phyloP scores from a whole-genome alignment of 2,329 filamentous ascomycete species.

The Pseudohalonectria lignicola region DNA sequence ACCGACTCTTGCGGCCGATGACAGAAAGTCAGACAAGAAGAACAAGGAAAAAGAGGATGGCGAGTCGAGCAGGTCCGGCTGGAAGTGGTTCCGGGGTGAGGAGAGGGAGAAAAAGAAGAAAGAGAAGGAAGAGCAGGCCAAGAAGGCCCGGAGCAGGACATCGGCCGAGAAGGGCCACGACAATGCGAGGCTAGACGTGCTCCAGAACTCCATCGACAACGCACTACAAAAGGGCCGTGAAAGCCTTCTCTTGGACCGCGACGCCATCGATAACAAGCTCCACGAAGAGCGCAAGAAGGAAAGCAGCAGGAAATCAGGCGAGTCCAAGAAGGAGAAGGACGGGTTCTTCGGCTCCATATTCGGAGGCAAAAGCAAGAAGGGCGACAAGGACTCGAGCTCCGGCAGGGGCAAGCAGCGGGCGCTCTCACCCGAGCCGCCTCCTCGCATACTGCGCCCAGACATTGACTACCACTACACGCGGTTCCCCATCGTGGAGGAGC shows the following conservation, averaged over 20 bases:
- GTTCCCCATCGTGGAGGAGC: conserved; percentile 89
- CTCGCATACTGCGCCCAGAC: conserved; percentile 67
- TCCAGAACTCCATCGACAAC: conserved; percentile 78
- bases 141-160: conserved; percentile 53
- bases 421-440: conserved; percentile 67
- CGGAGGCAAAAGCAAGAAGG: conserved; percentile 79
- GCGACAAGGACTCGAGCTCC: conserved; percentile 59
- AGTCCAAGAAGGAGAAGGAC: conserved; percentile 84
- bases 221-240: conserved; percentile 58
- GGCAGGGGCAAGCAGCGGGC: conserved; percentile 68
- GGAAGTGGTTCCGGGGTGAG: conserved; percentile 26
- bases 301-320: conserved; percentile 58
- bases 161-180: conserved; percentile 55
- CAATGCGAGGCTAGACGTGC: conserved; percentile 70
- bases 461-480: conserved; percentile 94
- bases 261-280: conserved; percentile 53
- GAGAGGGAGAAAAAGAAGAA: conserved; percentile 50
- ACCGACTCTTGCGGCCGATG: conserved; percentile 57
- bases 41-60: conserved; percentile 43
- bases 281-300: conserved; percentile 79
- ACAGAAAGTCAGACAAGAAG: conserved; percentile 62
- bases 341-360: conserved; percentile 92
- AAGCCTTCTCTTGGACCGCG: conserved; percentile 70
- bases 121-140: conserved; percentile 41
- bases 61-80: conserved; percentile 36